Percentiles rank a stretch among this genome's conserved stretches.
Evolutionary conservation across 805 yeast species (phyloP).

Genomic region (Yamadazyma scolyti): DNA sequence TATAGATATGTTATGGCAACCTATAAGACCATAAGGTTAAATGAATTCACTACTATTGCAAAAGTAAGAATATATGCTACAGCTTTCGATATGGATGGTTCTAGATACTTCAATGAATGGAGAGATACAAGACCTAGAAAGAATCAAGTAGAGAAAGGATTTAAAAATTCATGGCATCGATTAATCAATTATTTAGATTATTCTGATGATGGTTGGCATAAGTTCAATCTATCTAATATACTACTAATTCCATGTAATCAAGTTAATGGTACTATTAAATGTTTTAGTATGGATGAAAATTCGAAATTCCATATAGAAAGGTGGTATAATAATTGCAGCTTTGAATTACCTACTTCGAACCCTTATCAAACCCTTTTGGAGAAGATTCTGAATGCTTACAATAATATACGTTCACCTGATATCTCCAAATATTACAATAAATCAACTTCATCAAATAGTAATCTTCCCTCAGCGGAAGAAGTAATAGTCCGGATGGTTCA

Average conservation of each 20-base stretch:
- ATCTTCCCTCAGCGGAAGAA: conserved; percentile 14
- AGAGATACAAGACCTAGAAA: conserved; percentile 32
- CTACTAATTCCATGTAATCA: conserved; percentile 4
- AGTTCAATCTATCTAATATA: not conserved
- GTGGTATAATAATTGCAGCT: conserved; percentile 15
- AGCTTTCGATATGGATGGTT: conserved; percentile 41
- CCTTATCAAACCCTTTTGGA: conserved; percentile 6
- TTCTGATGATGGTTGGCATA: conserved; percentile 10
- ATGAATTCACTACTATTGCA: conserved; percentile 16
- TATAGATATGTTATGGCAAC: conserved; percentile 45
- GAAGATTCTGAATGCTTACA: conserved; percentile 29
- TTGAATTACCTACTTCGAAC: not conserved
- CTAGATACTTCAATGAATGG: conserved; percentile 29
- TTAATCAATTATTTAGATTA: conserved; percentile 44
- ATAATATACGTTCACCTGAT: conserved; percentile 27
- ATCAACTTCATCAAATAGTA: conserved; percentile 1
- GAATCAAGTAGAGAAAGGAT: conserved; percentile 18
- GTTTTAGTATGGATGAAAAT: not conserved
- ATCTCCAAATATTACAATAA: conserved; percentile 13
- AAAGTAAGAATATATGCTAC: conserved; percentile 45
- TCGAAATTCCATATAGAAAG: conserved; percentile 29
- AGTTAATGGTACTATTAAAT: not conserved
- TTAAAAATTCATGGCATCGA: conserved; percentile 26
- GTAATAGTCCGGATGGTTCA: conserved; percentile 14
- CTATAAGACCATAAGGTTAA: conserved; percentile 20